Percentiles rank a stretch among this genome's conserved stretches.
phyloP scores from a whole-genome alignment of 768 basidiomycete species.

The Erythrobasidium yunnanense region DNA sequence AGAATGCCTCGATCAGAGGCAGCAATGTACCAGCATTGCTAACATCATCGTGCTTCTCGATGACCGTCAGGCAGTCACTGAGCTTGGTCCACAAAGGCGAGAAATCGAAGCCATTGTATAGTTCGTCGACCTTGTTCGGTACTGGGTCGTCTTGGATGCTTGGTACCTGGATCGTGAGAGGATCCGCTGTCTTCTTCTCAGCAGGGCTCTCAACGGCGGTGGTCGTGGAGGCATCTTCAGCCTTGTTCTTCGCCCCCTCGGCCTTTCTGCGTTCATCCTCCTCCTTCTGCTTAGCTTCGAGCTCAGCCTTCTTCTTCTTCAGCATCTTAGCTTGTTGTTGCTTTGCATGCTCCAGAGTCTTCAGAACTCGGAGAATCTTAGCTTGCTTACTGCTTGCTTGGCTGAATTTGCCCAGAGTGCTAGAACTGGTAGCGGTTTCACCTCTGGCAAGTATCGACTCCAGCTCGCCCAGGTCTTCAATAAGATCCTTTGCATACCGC shows the following conservation, averaged over 20 bases:
- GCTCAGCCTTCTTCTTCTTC: background rate
- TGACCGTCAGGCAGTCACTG: constrained; percentile 72
- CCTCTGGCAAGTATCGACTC: background rate
- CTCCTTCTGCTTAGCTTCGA: background rate
- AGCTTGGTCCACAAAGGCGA: constrained; percentile 76
- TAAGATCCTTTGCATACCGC: constrained; percentile 67
- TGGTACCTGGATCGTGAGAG: too few relatives aligned
- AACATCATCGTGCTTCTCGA: constrained; percentile 67
- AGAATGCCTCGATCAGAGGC: constrained; percentile 87
- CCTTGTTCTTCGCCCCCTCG: constrained; percentile 41
- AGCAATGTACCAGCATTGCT: constrained; percentile 83
- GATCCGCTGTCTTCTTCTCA: too few relatives aligned
- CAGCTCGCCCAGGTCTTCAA: constrained; percentile 57
- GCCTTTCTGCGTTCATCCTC: constrained; percentile 11
- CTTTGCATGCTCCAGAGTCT: constrained; percentile 73
- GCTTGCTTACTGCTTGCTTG: constrained; percentile 88
- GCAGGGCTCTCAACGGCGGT: constrained; percentile 35
- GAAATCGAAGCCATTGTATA: constrained; percentile 86
- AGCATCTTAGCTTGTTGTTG: constrained; percentile 3
- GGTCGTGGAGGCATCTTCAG: constrained; percentile 41
- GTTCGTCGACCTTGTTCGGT: constrained; percentile 55
- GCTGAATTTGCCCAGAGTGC: constrained; percentile 74
- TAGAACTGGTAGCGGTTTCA: constrained; percentile 45
- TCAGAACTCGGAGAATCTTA: constrained; percentile 86
- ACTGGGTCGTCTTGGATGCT: too few relatives aligned